These are phyloP conservation scores for Apiotrichum domesticum DNA, from an alignment of 1,284 basidiomycete species.

Conservation along the genomic window DNA sequence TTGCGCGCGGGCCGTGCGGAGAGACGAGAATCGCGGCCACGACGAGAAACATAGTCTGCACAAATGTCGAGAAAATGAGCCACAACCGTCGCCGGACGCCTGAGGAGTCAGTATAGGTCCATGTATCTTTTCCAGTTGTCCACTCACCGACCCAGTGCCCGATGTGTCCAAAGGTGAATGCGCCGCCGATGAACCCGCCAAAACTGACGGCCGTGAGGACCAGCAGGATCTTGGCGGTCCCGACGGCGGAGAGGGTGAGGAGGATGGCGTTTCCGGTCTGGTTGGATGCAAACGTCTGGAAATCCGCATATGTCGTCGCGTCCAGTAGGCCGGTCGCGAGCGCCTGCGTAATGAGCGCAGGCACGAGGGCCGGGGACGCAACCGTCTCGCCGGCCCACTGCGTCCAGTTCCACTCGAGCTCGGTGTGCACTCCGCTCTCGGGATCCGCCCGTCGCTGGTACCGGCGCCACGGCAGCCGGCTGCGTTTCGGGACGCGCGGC, in stretches of 20 bases:
- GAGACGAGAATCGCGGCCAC: conserved; percentile 33
- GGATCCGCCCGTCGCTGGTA: background rate
- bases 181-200: conserved; percentile 32
- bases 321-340: conserved; percentile 40
- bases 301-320: conserved; percentile 44
- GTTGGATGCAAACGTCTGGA: conserved; percentile 45
- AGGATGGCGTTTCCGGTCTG: conserved; percentile 47
- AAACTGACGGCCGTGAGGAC: conserved; percentile 35
- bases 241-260: conserved; percentile 38
- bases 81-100: conserved; percentile 31
- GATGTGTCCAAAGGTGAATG: conserved; percentile 37
- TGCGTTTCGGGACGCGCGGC: no score
- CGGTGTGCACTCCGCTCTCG: background rate
- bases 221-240: conserved; percentile 23
- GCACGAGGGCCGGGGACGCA: conserved; percentile 23
- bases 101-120: no score
- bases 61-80: conserved; percentile 27
- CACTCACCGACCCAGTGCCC: conserved; percentile 33
- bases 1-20: conserved; percentile 22
- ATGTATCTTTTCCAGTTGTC: no score
- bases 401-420: conserved; percentile 12
- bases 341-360: conserved; percentile 33
- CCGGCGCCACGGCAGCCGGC: background rate
- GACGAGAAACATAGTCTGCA: conserved; percentile 28
- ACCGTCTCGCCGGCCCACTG: conserved; percentile 32